A percentile compares a stretch with the other conserved stretches of the same genome.
Evolutionary conservation across 805 yeast genomes (phyloP).

Genomic region (Wickerhamomyces silvicola): DNA sequence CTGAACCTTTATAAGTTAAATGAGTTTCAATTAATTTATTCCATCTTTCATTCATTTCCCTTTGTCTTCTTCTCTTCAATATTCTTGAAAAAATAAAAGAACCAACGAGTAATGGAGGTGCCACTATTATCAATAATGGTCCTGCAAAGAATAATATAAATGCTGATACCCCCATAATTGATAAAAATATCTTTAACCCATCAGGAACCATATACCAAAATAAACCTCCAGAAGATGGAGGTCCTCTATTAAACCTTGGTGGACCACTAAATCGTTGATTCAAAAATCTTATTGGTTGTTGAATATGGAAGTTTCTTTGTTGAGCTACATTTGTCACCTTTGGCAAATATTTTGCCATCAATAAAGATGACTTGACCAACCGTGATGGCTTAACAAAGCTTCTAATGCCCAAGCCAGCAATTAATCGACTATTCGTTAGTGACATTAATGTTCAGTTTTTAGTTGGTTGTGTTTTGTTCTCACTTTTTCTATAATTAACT

Average conservation of each 20-base stretch:
- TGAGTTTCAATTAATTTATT: slow-evolving; percentile 8
- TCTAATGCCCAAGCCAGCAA: too few relatives aligned
- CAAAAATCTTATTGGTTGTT: too few relatives aligned
- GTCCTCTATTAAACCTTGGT: slow-evolving; percentile 13
- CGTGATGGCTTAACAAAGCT: too few relatives aligned
- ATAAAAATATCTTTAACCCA: slow-evolving; percentile 5
- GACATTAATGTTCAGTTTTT: too few relatives aligned
- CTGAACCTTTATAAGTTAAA: slow-evolving; percentile 12
- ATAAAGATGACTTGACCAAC: too few relatives aligned
- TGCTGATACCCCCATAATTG: slow-evolving; percentile 8
- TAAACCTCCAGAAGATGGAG: slow-evolving; percentile 8
- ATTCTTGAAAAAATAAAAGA: slow-evolving; percentile 10
- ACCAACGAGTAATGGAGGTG: slow-evolving; percentile 20
- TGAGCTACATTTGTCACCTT: too few relatives aligned
- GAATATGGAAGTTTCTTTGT: too few relatives aligned
- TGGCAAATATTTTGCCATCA: too few relatives aligned
- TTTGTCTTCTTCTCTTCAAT: slow-evolving; percentile 5
- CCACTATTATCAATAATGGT: slow-evolving; percentile 18
- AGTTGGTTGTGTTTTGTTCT: too few relatives aligned
- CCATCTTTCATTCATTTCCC: slow-evolving; percentile 13
- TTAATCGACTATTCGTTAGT: too few relatives aligned
- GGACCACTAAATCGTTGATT: too few relatives aligned
- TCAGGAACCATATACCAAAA: slow-evolving; percentile 9
- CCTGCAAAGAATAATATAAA: slow-evolving; percentile 12
- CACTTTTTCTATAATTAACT: too few relatives aligned